These are phyloP conservation scores for Ophiobolus disseminans DNA, from an alignment of 2,329 filamentous ascomycete species.

Conservation along the genomic window DNA sequence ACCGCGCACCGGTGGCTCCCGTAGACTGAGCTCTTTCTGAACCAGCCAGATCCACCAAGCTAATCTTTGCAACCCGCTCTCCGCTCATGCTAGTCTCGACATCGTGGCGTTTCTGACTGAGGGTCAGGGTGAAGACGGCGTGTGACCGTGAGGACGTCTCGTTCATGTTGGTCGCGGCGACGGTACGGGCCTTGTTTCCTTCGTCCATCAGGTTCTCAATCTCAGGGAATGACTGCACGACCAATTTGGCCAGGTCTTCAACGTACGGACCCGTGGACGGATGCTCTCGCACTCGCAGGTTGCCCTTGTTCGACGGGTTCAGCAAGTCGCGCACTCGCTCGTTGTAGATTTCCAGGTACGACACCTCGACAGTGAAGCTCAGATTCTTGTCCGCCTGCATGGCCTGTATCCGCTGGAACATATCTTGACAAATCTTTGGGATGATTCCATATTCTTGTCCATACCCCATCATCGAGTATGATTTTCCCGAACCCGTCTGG, in stretches of 20 bases:
- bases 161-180: constrained; percentile 99
- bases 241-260: constrained; percentile 93
- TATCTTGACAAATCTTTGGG: constrained; percentile 94
- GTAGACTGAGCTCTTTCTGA: constrained; percentile 98
- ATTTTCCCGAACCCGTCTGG: constrained; percentile 97
- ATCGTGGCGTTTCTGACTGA: constrained; percentile 93
- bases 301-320: constrained; percentile 94
- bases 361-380: constrained; percentile 94
- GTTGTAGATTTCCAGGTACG: constrained; percentile 99
- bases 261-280: constrained; percentile 97
- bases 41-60: constrained; percentile 94
- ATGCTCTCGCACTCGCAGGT: constrained; percentile 96
- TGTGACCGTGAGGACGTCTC: constrained; percentile 98
- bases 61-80: constrained; percentile 98
- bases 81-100: constrained; percentile 94
- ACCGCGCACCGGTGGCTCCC: constrained; percentile 88
- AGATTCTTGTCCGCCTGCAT: constrained; percentile 77
- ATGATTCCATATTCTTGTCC: constrained; percentile 95
- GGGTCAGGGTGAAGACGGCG: constrained; percentile 94
- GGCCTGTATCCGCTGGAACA: constrained; percentile 85
- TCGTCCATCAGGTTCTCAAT: constrained; percentile 99
- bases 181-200: constrained; percentile 97
- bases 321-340: constrained; percentile 94
- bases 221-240: constrained; percentile 90
- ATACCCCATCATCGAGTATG: constrained; percentile 99